Evolutionary conservation across 139 green algal species (phyloP).

Genomic region (Chlorella sp.): DNA sequence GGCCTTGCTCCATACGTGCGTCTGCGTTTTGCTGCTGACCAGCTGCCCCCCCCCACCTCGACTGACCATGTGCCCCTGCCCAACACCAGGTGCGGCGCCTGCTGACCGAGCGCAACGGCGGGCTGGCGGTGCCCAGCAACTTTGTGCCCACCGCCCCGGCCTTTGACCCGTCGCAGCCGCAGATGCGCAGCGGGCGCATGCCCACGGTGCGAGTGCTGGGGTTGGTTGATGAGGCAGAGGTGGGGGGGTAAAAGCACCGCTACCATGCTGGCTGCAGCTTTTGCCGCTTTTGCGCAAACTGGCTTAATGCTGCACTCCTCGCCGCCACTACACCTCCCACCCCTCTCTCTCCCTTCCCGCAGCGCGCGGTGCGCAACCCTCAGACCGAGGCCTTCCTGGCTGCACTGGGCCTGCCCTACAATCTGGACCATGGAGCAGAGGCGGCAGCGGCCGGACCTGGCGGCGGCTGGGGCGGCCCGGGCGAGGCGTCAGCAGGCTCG

Average conservation of each 20-base stretch:
- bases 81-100: not conserved
- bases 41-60: not conserved
- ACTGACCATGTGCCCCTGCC: not conserved
- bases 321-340: too few species aligned
- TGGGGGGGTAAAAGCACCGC: not conserved
- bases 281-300: too few species aligned
- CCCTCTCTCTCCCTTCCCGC: not conserved
- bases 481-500: not conserved
- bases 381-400: slow-evolving; percentile 77
- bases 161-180: slow-evolving; percentile 47
- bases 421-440: slow-evolving; percentile 47
- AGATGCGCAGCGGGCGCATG: slow-evolving; percentile 53
- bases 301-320: too few species aligned
- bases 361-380: slow-evolving; percentile 43
- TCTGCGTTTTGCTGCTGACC: too few species aligned
- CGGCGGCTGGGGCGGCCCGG: not conserved
- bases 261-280: not conserved
- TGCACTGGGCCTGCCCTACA: slow-evolving; percentile 78
- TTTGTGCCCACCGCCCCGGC: slow-evolving; percentile 71
- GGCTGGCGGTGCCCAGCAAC: slow-evolving; percentile 72
- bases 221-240: not conserved
- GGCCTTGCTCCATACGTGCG: not conserved
- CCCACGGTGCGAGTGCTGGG: not conserved
- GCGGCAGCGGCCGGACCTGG: not conserved
- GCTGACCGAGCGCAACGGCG: slow-evolving; percentile 31